These are phyloP conservation scores for Telfairia occidentalis DNA, from an alignment of 331 rosid species.

Conservation along the genomic window DNA sequence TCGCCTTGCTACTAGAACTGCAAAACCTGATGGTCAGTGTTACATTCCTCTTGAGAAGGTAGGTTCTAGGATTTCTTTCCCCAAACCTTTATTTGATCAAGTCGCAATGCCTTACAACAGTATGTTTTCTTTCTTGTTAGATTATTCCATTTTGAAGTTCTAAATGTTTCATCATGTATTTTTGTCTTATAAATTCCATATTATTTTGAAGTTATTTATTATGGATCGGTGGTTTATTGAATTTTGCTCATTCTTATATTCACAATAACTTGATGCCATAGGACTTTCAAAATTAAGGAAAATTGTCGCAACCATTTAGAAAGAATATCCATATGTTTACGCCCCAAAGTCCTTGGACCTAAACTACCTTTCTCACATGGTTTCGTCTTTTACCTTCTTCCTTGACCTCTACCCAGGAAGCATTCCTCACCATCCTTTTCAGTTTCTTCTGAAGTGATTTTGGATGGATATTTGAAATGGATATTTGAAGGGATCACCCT, in stretches of 20 bases:
- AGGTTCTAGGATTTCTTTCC: not conserved
- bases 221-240: not conserved
- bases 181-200: not conserved
- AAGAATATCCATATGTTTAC: not conserved
- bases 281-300: not conserved
- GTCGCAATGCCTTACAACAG: not conserved
- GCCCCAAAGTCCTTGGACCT: not conserved
- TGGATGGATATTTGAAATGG: no score
- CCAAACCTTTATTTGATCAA: not conserved
- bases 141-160: not conserved
- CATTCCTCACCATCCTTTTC: no score
- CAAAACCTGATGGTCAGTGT: conserved; percentile 90
- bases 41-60: conserved; percentile 64
- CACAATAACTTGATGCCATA: not conserved
- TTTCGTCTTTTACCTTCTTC: not conserved
- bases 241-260: not conserved
- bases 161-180: not conserved
- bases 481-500: no score
- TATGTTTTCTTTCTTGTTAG: not conserved
- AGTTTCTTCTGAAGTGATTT: no score
- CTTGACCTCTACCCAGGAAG: not conserved
- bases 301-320: no score
- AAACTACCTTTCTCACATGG: not conserved
- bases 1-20: conserved; percentile 92
- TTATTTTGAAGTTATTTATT: not conserved